Evolutionary conservation across 1,284 basidiomycete species (phyloP).

Genomic region (Dichomitus squalens): DNA sequence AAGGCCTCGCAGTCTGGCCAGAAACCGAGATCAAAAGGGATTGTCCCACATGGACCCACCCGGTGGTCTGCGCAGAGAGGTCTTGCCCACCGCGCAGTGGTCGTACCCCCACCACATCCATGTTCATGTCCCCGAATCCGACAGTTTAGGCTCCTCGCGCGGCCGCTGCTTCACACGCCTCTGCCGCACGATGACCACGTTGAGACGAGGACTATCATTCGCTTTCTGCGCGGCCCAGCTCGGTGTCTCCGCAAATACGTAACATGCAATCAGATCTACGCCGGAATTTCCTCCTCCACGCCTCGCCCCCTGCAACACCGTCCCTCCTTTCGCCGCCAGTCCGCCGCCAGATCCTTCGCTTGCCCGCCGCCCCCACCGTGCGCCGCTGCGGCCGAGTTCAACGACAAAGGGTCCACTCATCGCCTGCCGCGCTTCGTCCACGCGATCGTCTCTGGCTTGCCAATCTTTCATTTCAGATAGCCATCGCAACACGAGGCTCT

Average conservation of each 20-base stretch:
- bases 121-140: background rate
- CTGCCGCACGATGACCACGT: conserved; percentile 24
- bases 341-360: background rate
- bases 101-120: background rate
- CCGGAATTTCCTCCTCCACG: conserved; percentile 1
- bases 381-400: background rate
- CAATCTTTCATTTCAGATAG: conserved; percentile 2
- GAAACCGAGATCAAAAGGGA: background rate
- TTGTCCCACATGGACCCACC: conserved; percentile 19
- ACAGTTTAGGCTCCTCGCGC: background rate
- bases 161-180: conserved; percentile 17
- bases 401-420: too few species aligned
- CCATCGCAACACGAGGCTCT: conserved; percentile 5
- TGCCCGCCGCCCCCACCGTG: too few species aligned
- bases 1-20: background rate
- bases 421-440: too few species aligned
- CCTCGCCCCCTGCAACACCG: background rate
- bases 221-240: conserved; percentile 6
- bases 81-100: background rate
- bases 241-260: conserved; percentile 16
- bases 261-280: conserved; percentile 18
- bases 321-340: conserved; percentile 1
- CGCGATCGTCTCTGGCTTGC: background rate
- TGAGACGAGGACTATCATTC: conserved; percentile 4
- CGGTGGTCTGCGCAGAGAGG: background rate